Conservation (phyloP, 208 protist species). For the Trypanosoma congolense region DNA sequence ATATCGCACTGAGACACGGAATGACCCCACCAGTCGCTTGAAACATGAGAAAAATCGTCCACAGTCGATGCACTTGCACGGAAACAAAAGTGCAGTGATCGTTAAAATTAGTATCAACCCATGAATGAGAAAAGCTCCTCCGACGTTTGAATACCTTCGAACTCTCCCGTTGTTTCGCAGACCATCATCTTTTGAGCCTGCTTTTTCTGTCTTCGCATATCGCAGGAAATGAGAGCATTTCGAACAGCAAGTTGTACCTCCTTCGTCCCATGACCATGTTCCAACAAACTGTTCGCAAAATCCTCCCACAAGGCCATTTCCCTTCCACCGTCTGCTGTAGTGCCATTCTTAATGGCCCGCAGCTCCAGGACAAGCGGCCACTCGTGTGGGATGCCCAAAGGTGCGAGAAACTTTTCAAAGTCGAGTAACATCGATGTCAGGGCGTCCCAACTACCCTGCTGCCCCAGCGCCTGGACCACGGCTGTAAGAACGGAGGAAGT, state of each 20-base stretch:
- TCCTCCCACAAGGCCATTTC: neutral
- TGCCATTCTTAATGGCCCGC: neutral
- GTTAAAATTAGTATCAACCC: no score
- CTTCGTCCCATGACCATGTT: neutral
- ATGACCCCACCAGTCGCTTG: no score
- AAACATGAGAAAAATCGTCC: no score
- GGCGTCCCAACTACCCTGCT: constrained; percentile 13
- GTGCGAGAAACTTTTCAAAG: constrained; percentile 37
- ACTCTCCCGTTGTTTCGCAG: neutral
- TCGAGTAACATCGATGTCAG: constrained; percentile 24
- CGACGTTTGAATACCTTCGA: neutral
- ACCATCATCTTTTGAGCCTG: no score
- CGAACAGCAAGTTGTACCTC: constrained; percentile 11
- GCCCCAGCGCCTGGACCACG: constrained; percentile 23
- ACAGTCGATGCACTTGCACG: no score
- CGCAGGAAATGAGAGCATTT: constrained; percentile 12
- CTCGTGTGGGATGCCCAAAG: constrained; percentile 33
- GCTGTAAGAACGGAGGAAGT: constrained; percentile 31
- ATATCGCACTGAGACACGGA: no score
- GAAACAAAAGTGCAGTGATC: no score
- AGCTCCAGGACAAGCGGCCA: constrained; percentile 17
- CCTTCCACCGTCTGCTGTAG: neutral
- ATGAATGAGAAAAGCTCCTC: constrained; percentile 6
- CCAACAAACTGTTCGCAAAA: constrained; percentile 5
- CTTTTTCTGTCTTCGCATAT: neutral